phyloP scores from a whole-genome alignment of 2,329 filamentous ascomycete species.

The Ustilaginoidea virens region DNA sequence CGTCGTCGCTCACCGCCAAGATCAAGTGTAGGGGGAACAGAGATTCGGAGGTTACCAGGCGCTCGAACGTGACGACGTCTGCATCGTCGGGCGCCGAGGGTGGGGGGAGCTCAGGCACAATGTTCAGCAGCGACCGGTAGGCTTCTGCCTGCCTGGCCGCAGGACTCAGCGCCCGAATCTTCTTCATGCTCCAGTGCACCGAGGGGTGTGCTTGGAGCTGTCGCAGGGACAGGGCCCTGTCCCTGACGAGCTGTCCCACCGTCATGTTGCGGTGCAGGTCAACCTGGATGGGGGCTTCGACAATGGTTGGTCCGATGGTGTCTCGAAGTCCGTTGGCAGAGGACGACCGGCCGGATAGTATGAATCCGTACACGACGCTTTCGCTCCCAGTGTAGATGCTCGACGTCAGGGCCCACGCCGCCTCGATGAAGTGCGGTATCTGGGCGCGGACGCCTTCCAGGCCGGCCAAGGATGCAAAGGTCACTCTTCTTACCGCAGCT shows the following conservation, averaged over 20 bases:
- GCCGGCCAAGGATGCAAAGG: background rate
- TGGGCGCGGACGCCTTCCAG: background rate
- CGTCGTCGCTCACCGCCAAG: background rate
- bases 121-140: slow-evolving; percentile 1
- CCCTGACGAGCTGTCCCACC: slow-evolving; percentile 3
- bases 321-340: background rate
- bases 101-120: background rate
- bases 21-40: slow-evolving; percentile 1
- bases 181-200: background rate
- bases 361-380: slow-evolving; percentile 2
- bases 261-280: slow-evolving; percentile 1
- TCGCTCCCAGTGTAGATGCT: slow-evolving; percentile 4
- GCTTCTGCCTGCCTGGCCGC: background rate
- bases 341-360: slow-evolving; percentile 3
- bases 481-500: background rate
- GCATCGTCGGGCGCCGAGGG: background rate
- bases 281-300: slow-evolving; percentile 4
- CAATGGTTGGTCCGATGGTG: slow-evolving; percentile 3
- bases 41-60: background rate
- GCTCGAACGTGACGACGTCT: background rate
- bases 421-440: slow-evolving; percentile 4
- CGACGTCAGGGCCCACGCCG: slow-evolving; percentile 4
- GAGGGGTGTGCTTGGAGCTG: slow-evolving; percentile 2
- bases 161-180: background rate
- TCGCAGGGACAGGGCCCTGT: background rate